Percentiles rank a stretch among this genome's conserved stretches.
Conservation (phyloP, 2,329 filamentous ascomycete species). For the Aspergillus sojae region DNA sequence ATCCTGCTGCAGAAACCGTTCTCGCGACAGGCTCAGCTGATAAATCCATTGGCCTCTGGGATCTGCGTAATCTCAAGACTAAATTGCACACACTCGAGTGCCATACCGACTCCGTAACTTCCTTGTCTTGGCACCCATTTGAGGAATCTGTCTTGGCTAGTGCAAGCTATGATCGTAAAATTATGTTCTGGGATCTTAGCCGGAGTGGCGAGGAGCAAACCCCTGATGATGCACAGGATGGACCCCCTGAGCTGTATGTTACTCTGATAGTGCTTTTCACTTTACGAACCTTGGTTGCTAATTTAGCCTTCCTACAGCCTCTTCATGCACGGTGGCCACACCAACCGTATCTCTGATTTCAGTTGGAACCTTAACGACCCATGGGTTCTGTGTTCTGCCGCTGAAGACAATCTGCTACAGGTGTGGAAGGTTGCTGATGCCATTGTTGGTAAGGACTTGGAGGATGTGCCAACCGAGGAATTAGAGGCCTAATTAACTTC, state of each 20-base stretch:
- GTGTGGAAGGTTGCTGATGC: conserved; percentile 87
- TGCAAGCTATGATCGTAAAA: conserved; percentile 86
- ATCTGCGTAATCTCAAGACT: conserved; percentile 84
- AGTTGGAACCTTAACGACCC: conserved; percentile 97
- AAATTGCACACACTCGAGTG: conserved; percentile 89
- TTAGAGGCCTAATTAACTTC: conserved; percentile 57
- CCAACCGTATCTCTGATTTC: conserved; percentile 94
- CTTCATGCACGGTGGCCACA: conserved; percentile 99
- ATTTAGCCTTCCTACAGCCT: conserved; percentile 56
- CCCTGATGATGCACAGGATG: conserved; percentile 92
- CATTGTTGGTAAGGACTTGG: conserved; percentile 76
- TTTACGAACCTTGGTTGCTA: neutral
- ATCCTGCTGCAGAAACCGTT: conserved; percentile 84
- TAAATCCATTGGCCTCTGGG: conserved; percentile 94
- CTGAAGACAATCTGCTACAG: conserved; percentile 95
- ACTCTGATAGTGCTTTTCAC: conserved; percentile 3
- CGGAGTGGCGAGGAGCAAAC: conserved; percentile 91
- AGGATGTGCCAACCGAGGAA: conserved; percentile 75
- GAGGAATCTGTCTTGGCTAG: conserved; percentile 88
- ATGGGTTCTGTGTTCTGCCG: conserved; percentile 93
- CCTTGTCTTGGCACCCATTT: conserved; percentile 90
- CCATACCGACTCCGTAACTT: conserved; percentile 87
- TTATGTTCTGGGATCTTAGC: conserved; percentile 96
- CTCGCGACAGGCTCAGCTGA: conserved; percentile 93
- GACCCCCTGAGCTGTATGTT: conserved; percentile 86